Percentiles rank a stretch among this genome's conserved stretches.
phyloP scores from a whole-genome alignment of 2,329 filamentous ascomycete genomes.

The Coniochaeta hoffmannii region DNA sequence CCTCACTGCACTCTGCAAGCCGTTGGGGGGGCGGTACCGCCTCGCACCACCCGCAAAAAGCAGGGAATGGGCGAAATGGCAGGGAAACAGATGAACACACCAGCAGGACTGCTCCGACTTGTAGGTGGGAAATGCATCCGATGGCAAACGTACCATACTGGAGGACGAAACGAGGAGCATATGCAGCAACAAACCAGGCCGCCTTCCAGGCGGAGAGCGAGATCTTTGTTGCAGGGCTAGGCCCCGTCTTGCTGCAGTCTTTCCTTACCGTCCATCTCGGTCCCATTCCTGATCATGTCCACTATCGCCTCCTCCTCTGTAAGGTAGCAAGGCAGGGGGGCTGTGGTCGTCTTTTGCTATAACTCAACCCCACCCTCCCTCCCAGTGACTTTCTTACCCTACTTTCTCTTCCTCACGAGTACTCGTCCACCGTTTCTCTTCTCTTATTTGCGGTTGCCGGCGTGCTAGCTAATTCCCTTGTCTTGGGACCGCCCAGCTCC shows the following conservation, averaged over 20 bases:
- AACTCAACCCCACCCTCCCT: constrained; percentile 43
- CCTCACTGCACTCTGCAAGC: background rate
- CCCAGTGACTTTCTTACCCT: constrained; percentile 38
- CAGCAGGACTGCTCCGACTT: background rate
- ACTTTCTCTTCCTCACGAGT: constrained; percentile 47
- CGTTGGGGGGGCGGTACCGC: background rate
- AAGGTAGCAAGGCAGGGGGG: constrained; percentile 4
- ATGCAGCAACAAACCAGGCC: background rate
- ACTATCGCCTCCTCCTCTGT: constrained; percentile 1
- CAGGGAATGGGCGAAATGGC: constrained; percentile 1
- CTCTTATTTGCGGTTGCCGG: constrained; percentile 51
- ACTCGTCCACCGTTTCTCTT: constrained; percentile 50
- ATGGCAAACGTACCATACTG: background rate
- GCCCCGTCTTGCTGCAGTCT: background rate
- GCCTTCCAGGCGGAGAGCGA: background rate
- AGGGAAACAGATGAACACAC: background rate
- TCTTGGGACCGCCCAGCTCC: constrained; percentile 48
- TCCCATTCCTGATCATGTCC: background rate
- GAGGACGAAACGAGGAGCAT: background rate
- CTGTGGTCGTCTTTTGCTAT: constrained; percentile 21
- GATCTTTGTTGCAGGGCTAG: background rate
- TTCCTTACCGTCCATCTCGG: constrained; percentile 1
- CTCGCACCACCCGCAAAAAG: background rate
- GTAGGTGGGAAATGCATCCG: background rate
- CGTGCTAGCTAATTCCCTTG: constrained; percentile 53